Percentiles rank a stretch among this genome's conserved stretches.
Evolutionary conservation across 257 asterid genomes (phyloP).

Genomic region (Mentha longifolia): DNA sequence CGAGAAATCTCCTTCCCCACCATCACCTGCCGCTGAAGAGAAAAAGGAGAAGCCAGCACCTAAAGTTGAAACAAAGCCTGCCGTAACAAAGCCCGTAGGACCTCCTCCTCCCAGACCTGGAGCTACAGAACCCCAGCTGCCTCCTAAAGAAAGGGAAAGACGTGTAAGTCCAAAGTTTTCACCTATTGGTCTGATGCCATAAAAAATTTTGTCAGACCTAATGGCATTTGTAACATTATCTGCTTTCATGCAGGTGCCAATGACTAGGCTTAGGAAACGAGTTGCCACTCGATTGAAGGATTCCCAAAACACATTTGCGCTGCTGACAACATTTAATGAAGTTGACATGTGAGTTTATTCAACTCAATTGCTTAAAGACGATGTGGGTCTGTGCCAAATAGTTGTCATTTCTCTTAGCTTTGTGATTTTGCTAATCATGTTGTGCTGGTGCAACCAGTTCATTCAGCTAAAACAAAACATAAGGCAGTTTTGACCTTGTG

Average conservation of each 20-base stretch:
- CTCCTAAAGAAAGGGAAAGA: slow-evolving; percentile 97
- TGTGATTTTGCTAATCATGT: too few species aligned
- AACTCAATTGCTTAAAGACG: slow-evolving; percentile 17
- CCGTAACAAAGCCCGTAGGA: slow-evolving; percentile 57
- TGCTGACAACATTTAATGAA: slow-evolving; percentile 97
- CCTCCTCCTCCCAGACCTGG: slow-evolving; percentile 56
- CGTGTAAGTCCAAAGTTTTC: slow-evolving; percentile 55
- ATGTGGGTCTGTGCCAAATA: neutral
- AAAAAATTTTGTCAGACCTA: neutral
- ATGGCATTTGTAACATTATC: slow-evolving; percentile 12
- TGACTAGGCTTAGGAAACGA: slow-evolving; percentile 97
- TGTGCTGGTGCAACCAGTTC: too few species aligned
- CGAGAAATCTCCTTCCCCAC: slow-evolving; percentile 58
- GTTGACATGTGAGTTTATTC: slow-evolving; percentile 84
- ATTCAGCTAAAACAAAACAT: too few species aligned
- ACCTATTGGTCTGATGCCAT: neutral
- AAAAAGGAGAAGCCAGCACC: slow-evolving; percentile 61
- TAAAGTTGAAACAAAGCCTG: slow-evolving; percentile 58
- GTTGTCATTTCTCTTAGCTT: too few species aligned
- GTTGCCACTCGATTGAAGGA: slow-evolving; percentile 96
- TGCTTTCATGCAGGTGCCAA: slow-evolving; percentile 69
- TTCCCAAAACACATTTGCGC: slow-evolving; percentile 96
- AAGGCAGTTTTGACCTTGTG: too few species aligned
- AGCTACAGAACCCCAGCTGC: slow-evolving; percentile 89
- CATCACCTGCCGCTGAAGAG: slow-evolving; percentile 60